phyloP scores from a whole-genome alignment of 106 monocot species.

The Agapanthus africanus region DNA sequence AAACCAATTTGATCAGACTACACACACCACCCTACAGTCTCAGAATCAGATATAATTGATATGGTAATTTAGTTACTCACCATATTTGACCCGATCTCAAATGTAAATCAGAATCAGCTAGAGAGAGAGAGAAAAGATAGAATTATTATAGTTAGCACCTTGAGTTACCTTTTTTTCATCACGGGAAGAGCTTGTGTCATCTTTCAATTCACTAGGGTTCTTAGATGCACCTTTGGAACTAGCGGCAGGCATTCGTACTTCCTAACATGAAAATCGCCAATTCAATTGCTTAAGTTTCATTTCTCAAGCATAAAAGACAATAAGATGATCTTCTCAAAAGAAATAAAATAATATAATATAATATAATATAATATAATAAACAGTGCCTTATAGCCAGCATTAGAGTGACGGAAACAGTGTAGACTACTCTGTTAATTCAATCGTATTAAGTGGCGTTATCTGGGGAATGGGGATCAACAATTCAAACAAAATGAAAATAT shows the following conservation, averaged over 20 bases:
- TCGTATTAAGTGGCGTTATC: background rate
- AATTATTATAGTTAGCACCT: background rate
- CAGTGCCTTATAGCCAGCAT: background rate
- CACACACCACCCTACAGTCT: no score
- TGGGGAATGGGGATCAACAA: background rate
- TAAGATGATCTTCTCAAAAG: background rate
- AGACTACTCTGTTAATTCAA: background rate
- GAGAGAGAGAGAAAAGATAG: no score
- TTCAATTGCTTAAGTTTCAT: background rate
- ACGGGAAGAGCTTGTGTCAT: slow-evolving; percentile 76
- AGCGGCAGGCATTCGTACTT: slow-evolving; percentile 94
- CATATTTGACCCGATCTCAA: no score
- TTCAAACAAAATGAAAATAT: background rate
- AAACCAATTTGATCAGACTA: no score
- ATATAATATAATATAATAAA: no score
- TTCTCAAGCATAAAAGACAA: background rate
- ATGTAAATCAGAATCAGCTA: no score
- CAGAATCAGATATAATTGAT: no score
- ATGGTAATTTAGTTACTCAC: no score
- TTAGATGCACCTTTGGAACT: slow-evolving; percentile 72
- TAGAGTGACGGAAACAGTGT: background rate
- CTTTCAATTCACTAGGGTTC: slow-evolving; percentile 76
- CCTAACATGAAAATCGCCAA: slow-evolving; percentile 34
- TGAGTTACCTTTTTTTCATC: slow-evolving; percentile 73
- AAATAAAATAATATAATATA: no score